These are phyloP conservation scores for Fusarium decemcellulare DNA, from an alignment of 2,329 filamentous ascomycete species.

Conservation along the genomic window DNA sequence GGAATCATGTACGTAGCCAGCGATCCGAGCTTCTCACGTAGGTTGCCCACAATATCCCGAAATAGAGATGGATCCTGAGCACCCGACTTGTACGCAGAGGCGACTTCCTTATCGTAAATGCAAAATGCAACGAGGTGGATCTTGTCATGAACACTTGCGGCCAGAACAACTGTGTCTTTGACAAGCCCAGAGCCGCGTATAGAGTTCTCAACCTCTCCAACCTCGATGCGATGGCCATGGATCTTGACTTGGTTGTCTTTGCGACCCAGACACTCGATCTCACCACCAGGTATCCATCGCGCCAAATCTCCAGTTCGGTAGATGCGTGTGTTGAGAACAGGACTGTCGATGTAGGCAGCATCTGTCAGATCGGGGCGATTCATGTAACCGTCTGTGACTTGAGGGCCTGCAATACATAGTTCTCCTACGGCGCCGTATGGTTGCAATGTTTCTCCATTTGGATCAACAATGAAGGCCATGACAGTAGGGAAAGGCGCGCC, in stretches of 20 bases:
- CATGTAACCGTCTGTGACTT: constrained; percentile 31
- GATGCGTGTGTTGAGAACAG: not conserved
- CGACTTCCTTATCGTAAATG: not conserved
- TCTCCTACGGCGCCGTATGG: constrained; percentile 35
- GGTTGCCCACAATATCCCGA: not conserved
- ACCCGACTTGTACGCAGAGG: not conserved
- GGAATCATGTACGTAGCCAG: constrained; percentile 48
- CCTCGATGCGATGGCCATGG: constrained; percentile 46
- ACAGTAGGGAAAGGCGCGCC: constrained; percentile 14
- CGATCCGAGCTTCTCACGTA: constrained; percentile 21
- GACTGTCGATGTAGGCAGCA: constrained; percentile 17
- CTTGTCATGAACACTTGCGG: constrained; percentile 8
- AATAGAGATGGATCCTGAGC: not conserved
- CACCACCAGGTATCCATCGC: constrained; percentile 34
- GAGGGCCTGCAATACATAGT: constrained; percentile 35
- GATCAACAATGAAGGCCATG: constrained; percentile 19
- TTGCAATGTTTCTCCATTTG: constrained; percentile 7
- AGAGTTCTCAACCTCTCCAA: constrained; percentile 44
- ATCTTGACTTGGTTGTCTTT: constrained; percentile 49
- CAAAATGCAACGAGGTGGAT: constrained; percentile 6
- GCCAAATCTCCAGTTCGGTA: constrained; percentile 39
- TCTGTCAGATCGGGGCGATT: constrained; percentile 23
- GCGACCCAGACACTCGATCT: constrained; percentile 37
- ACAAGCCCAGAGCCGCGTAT: not conserved
- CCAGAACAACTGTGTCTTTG: constrained; percentile 13